These are phyloP conservation scores for Cicer pinnatifidum DNA, from an alignment of 306 rosid species.

Conservation along the genomic window DNA sequence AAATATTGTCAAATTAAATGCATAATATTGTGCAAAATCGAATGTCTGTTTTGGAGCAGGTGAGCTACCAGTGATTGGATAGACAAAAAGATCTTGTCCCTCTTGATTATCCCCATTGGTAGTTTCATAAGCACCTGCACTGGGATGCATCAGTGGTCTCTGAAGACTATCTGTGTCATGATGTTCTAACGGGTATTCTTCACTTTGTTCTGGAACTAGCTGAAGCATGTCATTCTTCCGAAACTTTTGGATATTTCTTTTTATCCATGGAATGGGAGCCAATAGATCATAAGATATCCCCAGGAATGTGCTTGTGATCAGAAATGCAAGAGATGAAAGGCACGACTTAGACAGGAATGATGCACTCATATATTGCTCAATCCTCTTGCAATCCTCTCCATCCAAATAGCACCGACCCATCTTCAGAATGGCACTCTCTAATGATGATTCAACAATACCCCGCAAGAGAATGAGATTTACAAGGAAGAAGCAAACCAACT, in stretches of 20 bases:
- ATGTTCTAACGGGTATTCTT: constrained; percentile 77
- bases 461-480: constrained; percentile 89
- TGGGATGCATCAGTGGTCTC: constrained; percentile 65
- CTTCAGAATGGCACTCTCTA: constrained; percentile 75
- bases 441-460: constrained; percentile 87
- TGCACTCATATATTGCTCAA: constrained; percentile 94
- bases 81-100: constrained; percentile 78
- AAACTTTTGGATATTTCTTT: constrained; percentile 73
- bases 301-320: constrained; percentile 89
- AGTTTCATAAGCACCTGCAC: constrained; percentile 51
- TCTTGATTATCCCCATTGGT: constrained; percentile 57
- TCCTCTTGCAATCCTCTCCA: constrained; percentile 95
- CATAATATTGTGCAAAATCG: constrained; percentile 96
- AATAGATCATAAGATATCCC: constrained; percentile 93
- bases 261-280: constrained; percentile 97
- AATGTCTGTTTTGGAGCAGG: constrained; percentile 87
- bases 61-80: constrained; percentile 79
- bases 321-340: constrained; percentile 92
- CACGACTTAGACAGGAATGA: constrained; percentile 90
- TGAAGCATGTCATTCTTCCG: constrained; percentile 95
- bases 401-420: constrained; percentile 97
- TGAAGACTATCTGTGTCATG: constrained; percentile 72
- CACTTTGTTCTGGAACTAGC: constrained; percentile 88
- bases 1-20: constrained; percentile 88
- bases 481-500: constrained; percentile 97